Evolutionary conservation across 345 rosid species (phyloP), one percentile per base, ranked within the genome.

Genomic region (Arabidopsis arenosa): DNA sequence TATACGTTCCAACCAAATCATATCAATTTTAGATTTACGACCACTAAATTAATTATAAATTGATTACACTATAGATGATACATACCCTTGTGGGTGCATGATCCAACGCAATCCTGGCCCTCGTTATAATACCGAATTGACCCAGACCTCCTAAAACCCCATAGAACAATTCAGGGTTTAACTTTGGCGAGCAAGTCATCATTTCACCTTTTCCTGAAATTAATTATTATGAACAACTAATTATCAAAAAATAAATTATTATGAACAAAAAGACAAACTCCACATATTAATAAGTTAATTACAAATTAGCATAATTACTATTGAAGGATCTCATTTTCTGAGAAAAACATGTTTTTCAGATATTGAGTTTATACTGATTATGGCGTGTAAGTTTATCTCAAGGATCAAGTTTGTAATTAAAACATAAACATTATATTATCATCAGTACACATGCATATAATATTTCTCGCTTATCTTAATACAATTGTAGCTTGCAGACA

Each of bases 61-160:
- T 26, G 15, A 21, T 5, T 32, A 51, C 11, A 43, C 12, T 41
- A 12, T 23, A 12, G 26, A 54, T 12, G 32, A 30, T 5, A 62
- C 60, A 21, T 85, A 90, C 93, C 90, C 87, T 79, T 82, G 81
- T 81, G 15, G 93, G 92, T 21, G 92, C 90, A 30, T 79, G 80
- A 61, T 82, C 81, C 35, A 91, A 80, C 28, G 84, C 80, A 48
- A 91, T 86, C 79, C 94, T 85, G 52, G 93, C 97, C 63, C 97
- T 86, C 17, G 93, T 87, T 73, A 89, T 89, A 1, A 91, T 86
- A 5, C 97, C 97, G 79, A 91, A 91, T 75, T 91, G 97, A 70
- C 97, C 97, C 71, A 91, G 71, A 8, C 97, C 97, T 18, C 97
- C 97, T 6, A 91, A 68, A 70, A 83, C 96, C 15, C 86, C 92